Evolutionary conservation across 2,329 filamentous ascomycete genomes (phyloP).

Genomic region (Aureobasidium zeae): DNA sequence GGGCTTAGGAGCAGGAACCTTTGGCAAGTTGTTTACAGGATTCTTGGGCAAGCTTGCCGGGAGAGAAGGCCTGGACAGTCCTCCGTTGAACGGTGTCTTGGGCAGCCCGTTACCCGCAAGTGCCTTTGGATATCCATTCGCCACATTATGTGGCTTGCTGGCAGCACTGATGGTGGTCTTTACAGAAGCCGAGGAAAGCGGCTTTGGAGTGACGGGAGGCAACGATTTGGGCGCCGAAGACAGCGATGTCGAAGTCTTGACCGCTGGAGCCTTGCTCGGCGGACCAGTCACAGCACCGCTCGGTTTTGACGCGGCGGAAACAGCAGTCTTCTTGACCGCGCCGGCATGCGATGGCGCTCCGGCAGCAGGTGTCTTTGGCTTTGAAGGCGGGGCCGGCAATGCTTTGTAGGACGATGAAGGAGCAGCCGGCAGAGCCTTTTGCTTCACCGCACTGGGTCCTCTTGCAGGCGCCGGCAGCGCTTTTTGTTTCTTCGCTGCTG

Average conservation of each 20-base stretch:
- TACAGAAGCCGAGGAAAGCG: background rate
- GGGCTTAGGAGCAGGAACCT: constrained; percentile 11
- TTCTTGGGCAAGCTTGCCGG: constrained; percentile 4
- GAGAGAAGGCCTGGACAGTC: constrained; percentile 6
- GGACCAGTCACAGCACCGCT: background rate
- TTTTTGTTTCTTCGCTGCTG: constrained; percentile 16
- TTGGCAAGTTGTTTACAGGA: background rate
- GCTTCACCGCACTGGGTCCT: constrained; percentile 14
- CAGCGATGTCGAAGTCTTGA: background rate
- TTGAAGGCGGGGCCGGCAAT: constrained; percentile 19
- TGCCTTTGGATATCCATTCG: too few relatives aligned
- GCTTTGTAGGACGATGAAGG: constrained; percentile 15
- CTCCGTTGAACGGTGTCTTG: constrained; percentile 4
- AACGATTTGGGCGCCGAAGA: background rate
- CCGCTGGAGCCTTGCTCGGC: background rate
- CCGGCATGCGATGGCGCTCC: constrained; percentile 6
- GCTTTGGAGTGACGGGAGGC: background rate
- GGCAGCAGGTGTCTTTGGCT: constrained; percentile 15
- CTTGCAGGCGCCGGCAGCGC: constrained; percentile 16
- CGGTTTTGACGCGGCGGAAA: constrained; percentile 2
- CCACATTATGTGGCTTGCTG: constrained; percentile 18
- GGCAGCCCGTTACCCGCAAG: constrained; percentile 9
- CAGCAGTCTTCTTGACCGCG: background rate
- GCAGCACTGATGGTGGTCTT: constrained; percentile 20
- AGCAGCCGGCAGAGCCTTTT: constrained; percentile 13